phyloP scores from a whole-genome alignment of 805 yeast genomes.

The Pichia californica region DNA sequence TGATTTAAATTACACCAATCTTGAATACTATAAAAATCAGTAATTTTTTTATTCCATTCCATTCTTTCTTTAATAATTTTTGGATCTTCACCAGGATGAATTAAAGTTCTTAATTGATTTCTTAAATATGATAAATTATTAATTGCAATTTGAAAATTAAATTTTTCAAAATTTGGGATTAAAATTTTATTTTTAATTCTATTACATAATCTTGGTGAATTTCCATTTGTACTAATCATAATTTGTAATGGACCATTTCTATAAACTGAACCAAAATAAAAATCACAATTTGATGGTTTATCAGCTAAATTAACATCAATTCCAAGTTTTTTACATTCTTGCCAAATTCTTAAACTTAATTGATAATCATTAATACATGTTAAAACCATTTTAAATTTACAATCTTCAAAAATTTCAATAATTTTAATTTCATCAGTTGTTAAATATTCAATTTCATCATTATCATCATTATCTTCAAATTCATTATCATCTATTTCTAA shows the following conservation, averaged over 20 bases:
- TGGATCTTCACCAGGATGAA: constrained; percentile 39
- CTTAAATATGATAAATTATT: constrained; percentile 54
- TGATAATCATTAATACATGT: constrained; percentile 71
- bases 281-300: constrained; percentile 77
- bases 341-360: constrained; percentile 50
- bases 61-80: constrained; percentile 53
- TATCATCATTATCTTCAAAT: constrained; percentile 19
- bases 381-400: constrained; percentile 56
- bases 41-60: constrained; percentile 62
- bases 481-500: constrained; percentile 9
- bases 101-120: constrained; percentile 36
- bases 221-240: constrained; percentile 80
- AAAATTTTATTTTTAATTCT: constrained; percentile 53
- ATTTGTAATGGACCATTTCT: constrained; percentile 68
- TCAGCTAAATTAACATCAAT: constrained; percentile 77
- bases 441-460: not conserved
- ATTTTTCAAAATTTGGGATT: constrained; percentile 33
- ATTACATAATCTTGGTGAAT: constrained; percentile 68
- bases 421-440: constrained; percentile 24
- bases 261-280: constrained; percentile 76
- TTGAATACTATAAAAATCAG: constrained; percentile 51
- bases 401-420: constrained; percentile 31
- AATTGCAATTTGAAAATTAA: constrained; percentile 48
- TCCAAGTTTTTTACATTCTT: constrained; percentile 36
- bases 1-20: constrained; percentile 50